Evolutionary conservation across 805 yeast genomes (phyloP).

Genomic region (Saccharomycopsis sp.): DNA sequence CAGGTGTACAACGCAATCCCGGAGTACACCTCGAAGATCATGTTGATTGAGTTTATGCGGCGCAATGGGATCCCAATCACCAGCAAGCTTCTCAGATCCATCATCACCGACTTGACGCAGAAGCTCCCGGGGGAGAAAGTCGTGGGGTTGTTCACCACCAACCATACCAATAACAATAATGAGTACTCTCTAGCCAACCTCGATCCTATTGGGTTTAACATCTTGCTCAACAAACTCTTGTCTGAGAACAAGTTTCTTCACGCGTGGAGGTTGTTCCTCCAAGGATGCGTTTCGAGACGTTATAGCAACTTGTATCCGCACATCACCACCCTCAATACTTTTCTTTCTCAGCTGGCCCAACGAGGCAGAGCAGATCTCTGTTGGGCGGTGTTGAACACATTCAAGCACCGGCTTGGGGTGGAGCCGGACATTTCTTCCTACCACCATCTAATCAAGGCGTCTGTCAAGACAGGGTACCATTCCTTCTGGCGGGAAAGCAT

Average conservation of each 20-base stretch:
- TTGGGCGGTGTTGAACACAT: constrained; percentile 28
- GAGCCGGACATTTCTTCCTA: constrained; percentile 28
- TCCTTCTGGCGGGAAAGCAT: constrained; percentile 21
- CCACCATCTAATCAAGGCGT: constrained; percentile 28
- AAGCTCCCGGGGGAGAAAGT: constrained; percentile 22
- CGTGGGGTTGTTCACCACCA: constrained; percentile 23
- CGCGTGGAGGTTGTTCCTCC: constrained; percentile 27
- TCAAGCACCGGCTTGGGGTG: constrained; percentile 24
- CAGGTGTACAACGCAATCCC: constrained; percentile 28
- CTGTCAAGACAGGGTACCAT: constrained; percentile 29
- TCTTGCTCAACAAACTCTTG: constrained; percentile 25
- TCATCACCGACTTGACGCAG: constrained; percentile 24
- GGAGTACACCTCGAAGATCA: constrained; percentile 29
- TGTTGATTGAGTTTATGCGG: constrained; percentile 28
- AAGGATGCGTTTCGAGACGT: constrained; percentile 3
- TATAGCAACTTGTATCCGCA: constrained; percentile 16
- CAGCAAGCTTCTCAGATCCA: constrained; percentile 23
- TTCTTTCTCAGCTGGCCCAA: constrained; percentile 27
- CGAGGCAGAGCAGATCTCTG: constrained; percentile 31
- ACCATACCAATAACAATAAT: constrained; percentile 13
- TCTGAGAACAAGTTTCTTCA: constrained; percentile 25
- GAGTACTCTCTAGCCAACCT: constrained; percentile 7
- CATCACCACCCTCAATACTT: constrained; percentile 25
- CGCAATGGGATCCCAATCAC: constrained; percentile 28
- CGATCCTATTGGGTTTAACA: constrained; percentile 20